These are phyloP conservation scores for Acanthamoeba royreba DNA, from an alignment of 208 protist species.

Conservation along the genomic window DNA sequence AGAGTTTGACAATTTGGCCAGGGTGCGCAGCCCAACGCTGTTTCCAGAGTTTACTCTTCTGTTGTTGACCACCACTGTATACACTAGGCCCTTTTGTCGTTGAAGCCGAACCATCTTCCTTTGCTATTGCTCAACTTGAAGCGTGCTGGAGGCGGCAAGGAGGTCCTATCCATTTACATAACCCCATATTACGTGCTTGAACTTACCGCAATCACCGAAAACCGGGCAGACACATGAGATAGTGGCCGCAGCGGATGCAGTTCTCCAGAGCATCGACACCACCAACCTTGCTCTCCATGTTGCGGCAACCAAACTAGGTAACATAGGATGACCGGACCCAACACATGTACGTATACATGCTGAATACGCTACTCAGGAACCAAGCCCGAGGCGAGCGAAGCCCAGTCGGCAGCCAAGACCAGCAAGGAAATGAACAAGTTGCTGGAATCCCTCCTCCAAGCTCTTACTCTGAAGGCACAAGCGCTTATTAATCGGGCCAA, in stretches of 20 bases:
- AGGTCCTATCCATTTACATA: neutral
- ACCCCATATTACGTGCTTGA: too few species aligned
- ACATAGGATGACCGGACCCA: neutral
- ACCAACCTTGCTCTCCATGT: constrained; percentile 31
- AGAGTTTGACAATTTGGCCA: neutral
- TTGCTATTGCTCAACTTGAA: neutral
- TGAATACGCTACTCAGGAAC: too few species aligned
- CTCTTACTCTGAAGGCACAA: neutral
- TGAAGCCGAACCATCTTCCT: neutral
- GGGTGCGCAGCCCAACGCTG: neutral
- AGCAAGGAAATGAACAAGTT: neutral
- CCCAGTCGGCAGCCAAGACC: neutral
- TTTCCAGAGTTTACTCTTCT: neutral
- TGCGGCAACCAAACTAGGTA: neutral
- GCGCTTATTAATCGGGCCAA: neutral
- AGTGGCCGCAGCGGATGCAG: neutral
- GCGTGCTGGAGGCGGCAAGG: neutral
- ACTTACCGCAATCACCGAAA: too few species aligned
- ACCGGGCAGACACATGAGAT: neutral
- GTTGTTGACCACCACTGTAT: neutral
- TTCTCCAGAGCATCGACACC: neutral
- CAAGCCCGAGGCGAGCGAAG: constrained; percentile 5
- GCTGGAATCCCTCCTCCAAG: neutral
- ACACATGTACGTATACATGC: neutral
- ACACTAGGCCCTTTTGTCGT: neutral